Evolutionary conservation across 2,329 filamentous ascomycete species (phyloP), one percentile per base, ranked within the genome.

Genomic region (Metarhizium brunneum): DNA sequence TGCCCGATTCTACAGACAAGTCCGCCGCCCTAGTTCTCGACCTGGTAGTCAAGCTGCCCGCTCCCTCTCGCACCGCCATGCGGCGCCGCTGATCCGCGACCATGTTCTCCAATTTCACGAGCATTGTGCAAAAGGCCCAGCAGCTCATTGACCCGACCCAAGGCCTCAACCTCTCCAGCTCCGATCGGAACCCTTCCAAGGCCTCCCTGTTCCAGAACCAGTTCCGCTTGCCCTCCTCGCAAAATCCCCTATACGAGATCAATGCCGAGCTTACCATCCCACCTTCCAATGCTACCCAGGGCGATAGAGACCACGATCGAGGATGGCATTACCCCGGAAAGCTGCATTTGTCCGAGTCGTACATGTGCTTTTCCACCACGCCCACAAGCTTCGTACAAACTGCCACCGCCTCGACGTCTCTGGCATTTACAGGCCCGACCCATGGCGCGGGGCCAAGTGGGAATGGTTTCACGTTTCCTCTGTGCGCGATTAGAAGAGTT

Each of bases 231-330:
- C 94, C 94, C 49, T 85, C 90, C 67, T 87, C 90, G 43, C 92
- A 99, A 73, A 92, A 88, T 60, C 94, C 94, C 55, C 81, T 97
- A 56, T 91, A 95, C 74, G 94, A 99, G 77, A 96, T 99, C 73
- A 91, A 88, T 58, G 92, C 94, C 67, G 94, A 99, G 76, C 83
- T 99, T 58, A 95, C 91, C 56, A 88, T 99, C 57, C 86, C 87
- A 55, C 85, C 83, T 59, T 83, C 83, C 60, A 88, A 86, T 71
- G 81, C 76, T 63, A 85, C 80, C 58, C 82, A 86, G 51, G 85
- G 86, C 58, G 88, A 90, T 63, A 85, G 85, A 70, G 81, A 86
- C 60, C 82, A 82, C 55, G 84, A 85, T 57, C 80, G 83, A 63
- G 90, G 90, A 62, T 95, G 88, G 73, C 88, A 92, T 68, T 97